A percentile compares a stretch with the other conserved stretches of the same genome.
Conservation (phyloP, 2,329 filamentous ascomycete genomes). For the Cordyceps cicadae region DNA sequence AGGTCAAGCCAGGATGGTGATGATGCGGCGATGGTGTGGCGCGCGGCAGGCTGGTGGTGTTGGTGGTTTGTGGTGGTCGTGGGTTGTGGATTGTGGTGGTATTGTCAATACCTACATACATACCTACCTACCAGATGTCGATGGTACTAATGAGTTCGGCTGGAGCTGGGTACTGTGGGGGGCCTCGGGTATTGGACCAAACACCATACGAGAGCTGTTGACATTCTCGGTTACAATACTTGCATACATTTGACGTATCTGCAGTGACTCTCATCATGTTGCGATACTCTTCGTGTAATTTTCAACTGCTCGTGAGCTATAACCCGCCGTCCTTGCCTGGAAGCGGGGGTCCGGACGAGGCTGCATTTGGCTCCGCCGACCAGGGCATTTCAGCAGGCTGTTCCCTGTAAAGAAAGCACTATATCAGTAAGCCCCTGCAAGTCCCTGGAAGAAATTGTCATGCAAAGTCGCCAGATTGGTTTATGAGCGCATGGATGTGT, state of each 20-base stretch:
- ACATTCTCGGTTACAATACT: too few relatives aligned
- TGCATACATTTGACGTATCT: too few relatives aligned
- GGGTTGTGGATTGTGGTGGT: neutral
- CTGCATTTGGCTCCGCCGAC: neutral
- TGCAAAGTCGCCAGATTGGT: neutral
- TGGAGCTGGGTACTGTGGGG: neutral
- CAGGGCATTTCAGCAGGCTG: neutral
- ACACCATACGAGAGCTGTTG: neutral
- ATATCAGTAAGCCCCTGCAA: neutral
- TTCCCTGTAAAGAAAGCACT: neutral
- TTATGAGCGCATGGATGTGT: neutral
- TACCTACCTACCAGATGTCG: too few relatives aligned
- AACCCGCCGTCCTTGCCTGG: neutral
- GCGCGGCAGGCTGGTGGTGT: neutral
- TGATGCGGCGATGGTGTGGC: neutral
- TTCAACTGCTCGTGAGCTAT: too few relatives aligned
- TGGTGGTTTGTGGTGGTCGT: neutral
- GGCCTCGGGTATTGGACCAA: neutral
- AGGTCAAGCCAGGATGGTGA: neutral
- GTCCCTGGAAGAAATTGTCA: neutral
- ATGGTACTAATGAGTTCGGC: neutral
- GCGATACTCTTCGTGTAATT: too few relatives aligned
- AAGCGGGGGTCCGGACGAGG: neutral
- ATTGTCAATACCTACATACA: too few relatives aligned
- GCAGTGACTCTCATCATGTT: too few relatives aligned